Evolutionary conservation across 2,329 filamentous ascomycete genomes (phyloP), one percentile per base, ranked within the genome.

Genomic region (Botrytis porri): DNA sequence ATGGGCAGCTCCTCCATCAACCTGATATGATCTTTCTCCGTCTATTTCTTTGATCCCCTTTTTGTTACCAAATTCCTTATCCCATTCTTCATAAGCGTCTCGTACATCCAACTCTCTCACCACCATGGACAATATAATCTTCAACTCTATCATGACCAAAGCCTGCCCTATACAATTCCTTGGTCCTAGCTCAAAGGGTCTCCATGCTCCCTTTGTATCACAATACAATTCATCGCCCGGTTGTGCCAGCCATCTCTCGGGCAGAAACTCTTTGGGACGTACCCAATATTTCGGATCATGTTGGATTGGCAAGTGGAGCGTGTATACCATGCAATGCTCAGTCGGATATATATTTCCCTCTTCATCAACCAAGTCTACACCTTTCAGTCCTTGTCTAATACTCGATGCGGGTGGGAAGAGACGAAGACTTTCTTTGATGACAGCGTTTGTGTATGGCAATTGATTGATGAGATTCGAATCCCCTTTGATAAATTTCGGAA

Each of bases 161-260:
- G 85, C 84, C 78, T 89, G 86, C 0, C 88, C 88, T 16, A 89
- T 84, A 76, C 88, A 90, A 69, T 85, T 86, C 20, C 88, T 80
- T 3, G 84, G 82, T 0, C 88, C 88, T 72, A 84, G 82, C 75
- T 87, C 86, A 78, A 90, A 90, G 0, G 86, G 83, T 14, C 87
- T 83, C 83, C 84, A 90, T 0, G 87, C 88, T 60, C 84, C 73
- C 18, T 76, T 74, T 8, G 63, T 14, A 61, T 75, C 77, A 63
- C 57, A 51, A 72, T 76, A 84, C 83, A 64, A 79, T 74, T 48
- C 80, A 80, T 84, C 77, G 25, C 77, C 81, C 0, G 79, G 79
- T 16, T 76, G 79, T 7, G 80, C 80, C 51, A 85, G 79, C 79
- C 82, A 88, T 10, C 86, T 84, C 62, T 87, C 85, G 0, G 83